These are phyloP conservation scores for Coemansia sp. DNA, from an alignment of 192 early-diverging fungal genomes.

Conservation along the genomic window DNA sequence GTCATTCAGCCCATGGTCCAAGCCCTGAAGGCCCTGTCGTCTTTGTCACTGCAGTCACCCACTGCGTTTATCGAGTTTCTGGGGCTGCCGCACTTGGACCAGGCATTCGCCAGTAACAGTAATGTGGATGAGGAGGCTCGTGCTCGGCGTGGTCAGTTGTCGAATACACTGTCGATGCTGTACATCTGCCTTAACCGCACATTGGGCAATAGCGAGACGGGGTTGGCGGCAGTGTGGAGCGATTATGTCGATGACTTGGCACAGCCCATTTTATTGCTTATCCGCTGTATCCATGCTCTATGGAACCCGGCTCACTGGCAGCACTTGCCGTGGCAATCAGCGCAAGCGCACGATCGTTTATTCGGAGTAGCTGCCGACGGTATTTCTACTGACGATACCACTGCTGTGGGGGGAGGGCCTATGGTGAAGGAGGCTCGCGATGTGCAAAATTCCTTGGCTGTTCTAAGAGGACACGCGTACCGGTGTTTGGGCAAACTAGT, in stretches of 20 bases:
- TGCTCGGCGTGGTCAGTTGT: constrained; percentile 6
- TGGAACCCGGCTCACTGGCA: constrained; percentile 40
- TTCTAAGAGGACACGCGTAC: constrained; percentile 39
- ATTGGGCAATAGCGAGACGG: constrained; percentile 5
- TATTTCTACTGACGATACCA: neutral
- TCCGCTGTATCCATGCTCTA: constrained; percentile 45
- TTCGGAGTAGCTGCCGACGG: constrained; percentile 27
- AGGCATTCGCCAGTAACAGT: constrained; percentile 7
- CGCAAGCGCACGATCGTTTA: constrained; percentile 18
- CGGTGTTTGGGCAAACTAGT: constrained; percentile 33
- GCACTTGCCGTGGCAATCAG: constrained; percentile 35
- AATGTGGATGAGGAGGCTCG: constrained; percentile 19
- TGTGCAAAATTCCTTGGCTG: constrained; percentile 25
- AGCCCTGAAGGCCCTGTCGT: constrained; percentile 18
- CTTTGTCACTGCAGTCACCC: constrained; percentile 31
- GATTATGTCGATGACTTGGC: constrained; percentile 31
- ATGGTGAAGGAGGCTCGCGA: neutral
- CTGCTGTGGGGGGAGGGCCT: neutral
- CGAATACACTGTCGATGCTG: constrained; percentile 31
- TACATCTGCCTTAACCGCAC: constrained; percentile 44
- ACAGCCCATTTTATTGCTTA: constrained; percentile 24
- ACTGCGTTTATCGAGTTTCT: constrained; percentile 26
- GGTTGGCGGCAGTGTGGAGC: constrained; percentile 41
- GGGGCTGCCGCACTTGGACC: constrained; percentile 36
- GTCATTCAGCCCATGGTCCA: constrained; percentile 42